These are phyloP conservation scores for Salvia splendens DNA, from an alignment of 257 asterid species.

Conservation along the genomic window DNA sequence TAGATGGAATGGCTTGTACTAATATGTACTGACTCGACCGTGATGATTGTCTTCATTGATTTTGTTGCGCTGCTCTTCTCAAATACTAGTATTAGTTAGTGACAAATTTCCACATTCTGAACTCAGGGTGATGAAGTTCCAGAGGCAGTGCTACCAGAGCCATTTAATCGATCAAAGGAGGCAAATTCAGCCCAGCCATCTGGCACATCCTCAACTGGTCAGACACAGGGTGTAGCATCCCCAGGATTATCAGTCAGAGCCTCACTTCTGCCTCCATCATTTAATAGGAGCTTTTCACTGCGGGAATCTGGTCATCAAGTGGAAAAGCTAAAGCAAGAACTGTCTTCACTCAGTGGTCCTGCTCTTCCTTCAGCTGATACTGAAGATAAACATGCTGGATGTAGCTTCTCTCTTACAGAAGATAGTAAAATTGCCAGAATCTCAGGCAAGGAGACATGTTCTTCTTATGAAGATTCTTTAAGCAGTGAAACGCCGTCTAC, in stretches of 20 bases:
- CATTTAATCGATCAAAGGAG: slow-evolving; percentile 47
- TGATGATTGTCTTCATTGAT: not conserved
- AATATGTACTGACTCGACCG: not conserved
- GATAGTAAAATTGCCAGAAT: not conserved
- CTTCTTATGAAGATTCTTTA: slow-evolving; percentile 24
- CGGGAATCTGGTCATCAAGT: slow-evolving; percentile 20
- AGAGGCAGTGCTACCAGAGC: slow-evolving; percentile 63
- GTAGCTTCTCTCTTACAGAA: too few relatives aligned
- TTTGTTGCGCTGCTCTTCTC: not conserved
- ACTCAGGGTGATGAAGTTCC: slow-evolving; percentile 86
- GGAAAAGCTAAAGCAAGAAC: slow-evolving; percentile 30
- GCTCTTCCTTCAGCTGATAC: slow-evolving; percentile 25
- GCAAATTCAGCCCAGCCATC: slow-evolving; percentile 31
- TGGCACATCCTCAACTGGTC: slow-evolving; percentile 21
- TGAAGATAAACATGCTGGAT: not conserved
- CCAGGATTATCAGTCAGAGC: slow-evolving; percentile 33
- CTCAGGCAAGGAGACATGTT: slow-evolving; percentile 25
- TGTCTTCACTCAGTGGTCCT: not conserved
- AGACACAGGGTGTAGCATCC: slow-evolving; percentile 19
- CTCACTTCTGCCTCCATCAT: slow-evolving; percentile 61
- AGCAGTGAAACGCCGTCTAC: slow-evolving; percentile 17
- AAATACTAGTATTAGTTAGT: not conserved
- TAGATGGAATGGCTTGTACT: not conserved
- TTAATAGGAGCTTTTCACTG: slow-evolving; percentile 50
- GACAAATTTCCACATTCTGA: slow-evolving; percentile 20